Evolutionary conservation across 2,329 filamentous ascomycete genomes (phyloP).

Genomic region (Neofusicoccum cordaticola): DNA sequence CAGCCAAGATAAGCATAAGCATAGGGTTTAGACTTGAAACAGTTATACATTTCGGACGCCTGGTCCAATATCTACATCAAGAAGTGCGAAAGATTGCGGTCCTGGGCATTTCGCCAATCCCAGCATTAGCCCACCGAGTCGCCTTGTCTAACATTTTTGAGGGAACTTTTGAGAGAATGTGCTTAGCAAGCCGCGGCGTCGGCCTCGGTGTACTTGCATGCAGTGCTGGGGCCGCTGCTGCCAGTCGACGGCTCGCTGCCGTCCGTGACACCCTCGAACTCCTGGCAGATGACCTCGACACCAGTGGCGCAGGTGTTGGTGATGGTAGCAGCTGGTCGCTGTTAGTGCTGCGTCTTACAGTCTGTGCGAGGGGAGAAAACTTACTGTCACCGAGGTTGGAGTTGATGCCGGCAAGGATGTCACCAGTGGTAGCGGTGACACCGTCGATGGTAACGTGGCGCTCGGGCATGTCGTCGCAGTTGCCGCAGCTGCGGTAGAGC

Average conservation of each 20-base stretch:
- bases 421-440: conserved; percentile 37
- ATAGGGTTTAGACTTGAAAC: neutral
- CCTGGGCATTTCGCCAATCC: neutral
- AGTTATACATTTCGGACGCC: conserved; percentile 8
- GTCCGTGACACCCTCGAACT: conserved; percentile 28
- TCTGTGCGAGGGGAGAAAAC: neutral
- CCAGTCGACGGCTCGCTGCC: conserved; percentile 30
- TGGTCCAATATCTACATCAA: conserved; percentile 12
- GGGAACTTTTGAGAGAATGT: neutral
- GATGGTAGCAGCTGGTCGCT: conserved; percentile 46
- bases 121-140: neutral
- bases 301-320: conserved; percentile 38
- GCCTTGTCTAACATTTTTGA: neutral
- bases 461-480: conserved; percentile 28
- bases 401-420: conserved; percentile 40
- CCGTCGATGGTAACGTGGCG: conserved; percentile 30
- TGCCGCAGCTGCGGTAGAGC: conserved; percentile 32
- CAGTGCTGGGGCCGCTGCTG: conserved; percentile 15
- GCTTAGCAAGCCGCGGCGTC: conserved; percentile 15
- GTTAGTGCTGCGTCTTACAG: conserved; percentile 29
- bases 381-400: conserved; percentile 13
- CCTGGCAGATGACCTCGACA: conserved; percentile 26
- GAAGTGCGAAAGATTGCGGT: neutral
- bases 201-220: conserved; percentile 13
- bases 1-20: neutral